phyloP scores from a whole-genome alignment of 768 basidiomycete genomes.

The Tylopilus sp. region DNA sequence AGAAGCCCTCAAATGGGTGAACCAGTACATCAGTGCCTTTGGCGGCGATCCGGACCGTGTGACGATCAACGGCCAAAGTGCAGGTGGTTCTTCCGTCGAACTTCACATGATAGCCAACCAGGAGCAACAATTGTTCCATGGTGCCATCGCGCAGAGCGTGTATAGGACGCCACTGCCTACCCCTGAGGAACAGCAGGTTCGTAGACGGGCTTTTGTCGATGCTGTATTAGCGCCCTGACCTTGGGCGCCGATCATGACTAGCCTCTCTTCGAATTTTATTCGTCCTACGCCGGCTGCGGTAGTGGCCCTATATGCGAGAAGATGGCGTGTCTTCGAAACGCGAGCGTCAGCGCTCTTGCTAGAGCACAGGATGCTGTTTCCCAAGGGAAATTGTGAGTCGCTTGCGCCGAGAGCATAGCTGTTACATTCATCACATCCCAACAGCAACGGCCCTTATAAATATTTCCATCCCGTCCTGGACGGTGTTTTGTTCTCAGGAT shows the following conservation, averaged over 20 bases:
- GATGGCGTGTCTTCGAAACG: conserved; percentile 47
- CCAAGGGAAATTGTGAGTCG: conserved; percentile 40
- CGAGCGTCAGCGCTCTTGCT: conserved; percentile 48
- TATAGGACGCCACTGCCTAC: conserved; percentile 49
- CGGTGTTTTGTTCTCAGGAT: conserved; percentile 46
- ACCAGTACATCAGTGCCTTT: conserved; percentile 36
- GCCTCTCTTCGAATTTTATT: conserved; percentile 53
- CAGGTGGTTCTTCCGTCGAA: conserved; percentile 53
- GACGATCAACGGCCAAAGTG: conserved; percentile 59
- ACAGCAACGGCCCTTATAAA: conserved; percentile 42
- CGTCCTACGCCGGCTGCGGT: conserved; percentile 48
- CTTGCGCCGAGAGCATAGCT: background rate
- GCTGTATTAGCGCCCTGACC: background rate
- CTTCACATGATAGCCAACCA: conserved; percentile 52
- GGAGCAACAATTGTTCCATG: conserved; percentile 41
- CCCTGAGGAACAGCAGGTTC: conserved; percentile 52
- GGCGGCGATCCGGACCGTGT: conserved; percentile 38
- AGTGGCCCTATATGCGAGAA: conserved; percentile 32
- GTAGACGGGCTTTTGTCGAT: conserved; percentile 5
- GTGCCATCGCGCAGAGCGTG: conserved; percentile 62
- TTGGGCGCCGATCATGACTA: conserved; percentile 22
- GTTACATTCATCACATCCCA: background rate
- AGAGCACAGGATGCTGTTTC: conserved; percentile 50
- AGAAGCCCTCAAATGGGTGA: conserved; percentile 38
- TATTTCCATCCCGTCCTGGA: conserved; percentile 55